A percentile compares a stretch with the other conserved stretches of the same genome.
These are phyloP conservation scores for Triticum urartu DNA, from an alignment of 176 grass and related monocot genomes.

Conservation along the genomic window DNA sequence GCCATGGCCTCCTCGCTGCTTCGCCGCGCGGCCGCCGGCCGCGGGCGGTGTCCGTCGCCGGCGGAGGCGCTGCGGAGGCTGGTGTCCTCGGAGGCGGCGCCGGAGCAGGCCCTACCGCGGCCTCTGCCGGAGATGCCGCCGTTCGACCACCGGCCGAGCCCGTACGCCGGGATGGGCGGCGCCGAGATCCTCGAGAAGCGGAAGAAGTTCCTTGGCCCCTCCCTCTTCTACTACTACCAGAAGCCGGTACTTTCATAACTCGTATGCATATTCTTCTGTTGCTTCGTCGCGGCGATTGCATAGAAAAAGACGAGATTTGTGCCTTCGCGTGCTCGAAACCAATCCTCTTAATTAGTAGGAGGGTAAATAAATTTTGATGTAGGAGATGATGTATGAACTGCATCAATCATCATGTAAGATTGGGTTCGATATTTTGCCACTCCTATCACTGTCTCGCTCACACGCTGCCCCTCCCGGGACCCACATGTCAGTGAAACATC, in stretches of 20 bases:
- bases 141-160: slow-evolving; percentile 66
- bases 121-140: slow-evolving; percentile 55
- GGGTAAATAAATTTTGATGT: neutral
- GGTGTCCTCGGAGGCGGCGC: slow-evolving; percentile 41
- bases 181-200: slow-evolving; percentile 73
- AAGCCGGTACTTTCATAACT: slow-evolving; percentile 59
- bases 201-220: slow-evolving; percentile 77
- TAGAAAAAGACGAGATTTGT: neutral
- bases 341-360: neutral
- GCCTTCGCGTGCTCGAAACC: neutral
- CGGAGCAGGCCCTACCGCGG: slow-evolving; percentile 4
- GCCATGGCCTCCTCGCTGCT: slow-evolving; percentile 40
- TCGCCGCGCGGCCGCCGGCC: slow-evolving; percentile 6
- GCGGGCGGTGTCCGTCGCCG: neutral
- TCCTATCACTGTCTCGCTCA: neutral
- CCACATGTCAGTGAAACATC: neutral
- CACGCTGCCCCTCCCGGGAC: neutral
- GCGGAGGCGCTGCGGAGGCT: slow-evolving; percentile 31
- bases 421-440: neutral
- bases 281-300: neutral
- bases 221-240: slow-evolving; percentile 97
- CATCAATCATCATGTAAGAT: neutral
- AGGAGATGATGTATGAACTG: neutral
- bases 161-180: slow-evolving; percentile 62
- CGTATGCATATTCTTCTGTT: neutral